Base-by-base conservation (phyloP, 108 stramenopile species). In the Nitzschia sp. region DNA sequence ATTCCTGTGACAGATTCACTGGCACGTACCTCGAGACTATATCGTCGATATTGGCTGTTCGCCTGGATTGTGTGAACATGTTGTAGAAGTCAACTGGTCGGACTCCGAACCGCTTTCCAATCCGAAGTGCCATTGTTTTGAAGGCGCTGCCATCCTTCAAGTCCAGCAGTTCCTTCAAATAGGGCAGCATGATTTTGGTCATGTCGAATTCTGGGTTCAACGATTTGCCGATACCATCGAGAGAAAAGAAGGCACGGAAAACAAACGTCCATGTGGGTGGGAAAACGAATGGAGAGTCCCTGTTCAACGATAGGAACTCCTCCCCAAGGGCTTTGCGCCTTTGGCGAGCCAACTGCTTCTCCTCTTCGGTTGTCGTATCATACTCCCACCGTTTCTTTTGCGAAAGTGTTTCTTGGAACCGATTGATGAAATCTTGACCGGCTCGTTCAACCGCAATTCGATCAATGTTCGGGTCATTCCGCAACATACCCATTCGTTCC, bases 191-290 rank as follows among this genome's bases (percentile, higher is more conserved):
- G 25, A 98, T 85, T 64, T 86, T 76, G 8, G 96, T 96, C 70
- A 97, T 69, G 75, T 98, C 98, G 70, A 96, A 98, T 43, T 86
- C 83, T 29, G 86, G 83, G 70, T 97, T 95, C 57, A 98, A 71
- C 8, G 90, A 93, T 72, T 98, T 98, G 42, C 98, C 98, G 63
- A 98, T 97, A 26, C 98, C 98, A 73, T 98, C 98, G 17, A 98
- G 43, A n/a, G 95, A 89, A 53, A 97, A 96, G 72, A 98, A 96
- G 3, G 98, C 98, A 34, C 97, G 84, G 54, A 98, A 90, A 25
- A 98, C 96, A 79, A 98, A 98, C 3, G 98, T 98, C 93, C 96
- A 97, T 10, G 95, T 96, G 0, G 98, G 95, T 48, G 98, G 98
- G 64, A 98, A 97, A 48, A 97, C 84, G 55, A 98, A 96, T 7